phyloP scores from a whole-genome alignment of 192 early-diverging fungal species.

The Coemansia sp. region DNA sequence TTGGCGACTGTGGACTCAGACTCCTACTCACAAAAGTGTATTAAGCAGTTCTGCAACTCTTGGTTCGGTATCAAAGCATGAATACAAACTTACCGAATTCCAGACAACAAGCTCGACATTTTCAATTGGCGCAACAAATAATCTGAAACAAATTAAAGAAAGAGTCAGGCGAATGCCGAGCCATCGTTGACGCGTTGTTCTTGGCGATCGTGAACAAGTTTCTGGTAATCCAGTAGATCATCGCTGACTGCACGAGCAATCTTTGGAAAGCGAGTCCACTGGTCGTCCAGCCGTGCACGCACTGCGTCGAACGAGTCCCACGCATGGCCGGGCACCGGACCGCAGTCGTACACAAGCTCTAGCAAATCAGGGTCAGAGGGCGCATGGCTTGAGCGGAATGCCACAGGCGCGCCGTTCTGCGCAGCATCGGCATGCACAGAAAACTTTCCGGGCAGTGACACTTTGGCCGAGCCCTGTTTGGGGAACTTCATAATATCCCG shows the following conservation, averaged over 20 bases:
- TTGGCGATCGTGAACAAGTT: constrained; percentile 17
- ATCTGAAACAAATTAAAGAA: background rate
- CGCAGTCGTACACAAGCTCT: constrained; percentile 65
- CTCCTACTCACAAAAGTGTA: background rate
- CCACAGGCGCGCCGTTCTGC: constrained; percentile 41
- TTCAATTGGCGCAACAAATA: background rate
- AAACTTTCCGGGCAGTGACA: constrained; percentile 70
- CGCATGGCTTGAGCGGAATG: constrained; percentile 15
- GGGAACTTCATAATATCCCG: constrained; percentile 88
- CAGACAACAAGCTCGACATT: constrained; percentile 34
- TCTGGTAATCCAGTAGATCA: constrained; percentile 29
- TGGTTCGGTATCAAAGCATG: background rate
- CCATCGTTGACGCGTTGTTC: constrained; percentile 16
- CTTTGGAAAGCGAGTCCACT: constrained; percentile 60
- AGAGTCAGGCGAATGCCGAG: constrained; percentile 19
- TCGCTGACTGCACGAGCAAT: constrained; percentile 40
- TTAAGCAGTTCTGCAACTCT: background rate
- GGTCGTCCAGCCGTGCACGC: constrained; percentile 54
- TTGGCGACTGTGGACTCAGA: background rate
- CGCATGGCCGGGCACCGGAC: constrained; percentile 18
- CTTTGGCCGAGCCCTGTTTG: constrained; percentile 67
- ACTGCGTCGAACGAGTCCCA: constrained; percentile 68
- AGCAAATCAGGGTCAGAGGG: constrained; percentile 49
- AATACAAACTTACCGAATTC: constrained; percentile 22
- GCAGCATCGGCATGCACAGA: constrained; percentile 28